Conservation (phyloP, 2,329 filamentous ascomycete species). For the Dryadomyces quercus-mongolicae region DNA sequence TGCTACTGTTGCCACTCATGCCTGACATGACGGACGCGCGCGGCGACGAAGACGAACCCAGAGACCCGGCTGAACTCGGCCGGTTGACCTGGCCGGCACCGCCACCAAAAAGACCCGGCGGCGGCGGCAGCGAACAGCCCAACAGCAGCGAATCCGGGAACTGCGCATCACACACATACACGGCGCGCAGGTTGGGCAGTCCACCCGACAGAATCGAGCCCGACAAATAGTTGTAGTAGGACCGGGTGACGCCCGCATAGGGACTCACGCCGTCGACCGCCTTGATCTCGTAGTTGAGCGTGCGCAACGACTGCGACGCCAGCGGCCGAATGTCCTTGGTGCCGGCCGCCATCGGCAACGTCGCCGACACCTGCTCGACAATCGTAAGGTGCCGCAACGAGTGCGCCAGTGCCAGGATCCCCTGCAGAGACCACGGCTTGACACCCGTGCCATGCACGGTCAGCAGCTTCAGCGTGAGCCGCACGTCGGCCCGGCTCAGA, state of each 20-base stretch:
- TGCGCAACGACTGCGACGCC: slow-evolving; percentile 54
- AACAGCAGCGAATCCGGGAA: slow-evolving; percentile 70
- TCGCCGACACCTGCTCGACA: slow-evolving; percentile 34
- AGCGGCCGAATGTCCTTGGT: slow-evolving; percentile 45
- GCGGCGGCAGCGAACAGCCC: slow-evolving; percentile 32
- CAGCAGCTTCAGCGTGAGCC: slow-evolving; percentile 51
- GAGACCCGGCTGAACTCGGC: slow-evolving; percentile 21
- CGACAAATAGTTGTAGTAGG: slow-evolving; percentile 78
- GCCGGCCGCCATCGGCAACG: slow-evolving; percentile 34
- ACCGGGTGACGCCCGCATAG: slow-evolving; percentile 37
- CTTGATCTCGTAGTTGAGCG: slow-evolving; percentile 74
- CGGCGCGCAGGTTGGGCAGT: slow-evolving; percentile 58
- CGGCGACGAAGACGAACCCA: slow-evolving; percentile 14
- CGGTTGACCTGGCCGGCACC: slow-evolving; percentile 16
- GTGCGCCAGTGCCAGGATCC: slow-evolving; percentile 45
- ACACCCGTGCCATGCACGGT: slow-evolving; percentile 63
- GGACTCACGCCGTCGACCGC: slow-evolving; percentile 43
- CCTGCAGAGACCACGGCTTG: slow-evolving; percentile 45
- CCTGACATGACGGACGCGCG: slow-evolving; percentile 12
- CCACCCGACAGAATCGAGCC: slow-evolving; percentile 66
- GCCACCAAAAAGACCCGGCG: slow-evolving; percentile 22
- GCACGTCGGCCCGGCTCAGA: slow-evolving; percentile 48
- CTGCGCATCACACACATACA: slow-evolving; percentile 76
- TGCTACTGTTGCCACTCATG: slow-evolving; percentile 2
- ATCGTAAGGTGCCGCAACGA: slow-evolving; percentile 45